phyloP scores from a whole-genome alignment of 2,329 filamentous ascomycete species.

The Colletotrichum higginsianum region DNA sequence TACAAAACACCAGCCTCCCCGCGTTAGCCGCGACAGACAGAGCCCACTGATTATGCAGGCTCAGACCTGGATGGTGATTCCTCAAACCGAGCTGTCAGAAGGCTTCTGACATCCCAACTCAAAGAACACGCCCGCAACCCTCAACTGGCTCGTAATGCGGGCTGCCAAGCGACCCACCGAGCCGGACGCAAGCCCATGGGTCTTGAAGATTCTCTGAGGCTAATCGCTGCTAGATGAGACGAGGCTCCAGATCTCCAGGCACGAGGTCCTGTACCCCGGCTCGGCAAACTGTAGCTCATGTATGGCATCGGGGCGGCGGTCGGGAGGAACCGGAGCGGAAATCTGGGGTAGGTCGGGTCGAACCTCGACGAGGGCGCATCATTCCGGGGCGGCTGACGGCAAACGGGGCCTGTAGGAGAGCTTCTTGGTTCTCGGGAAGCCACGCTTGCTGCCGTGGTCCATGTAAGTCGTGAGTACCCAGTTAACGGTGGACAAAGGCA shows the following conservation, averaged over 20 bases:
- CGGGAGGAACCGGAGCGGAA: slow-evolving; percentile 42
- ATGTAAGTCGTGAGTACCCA: slow-evolving; percentile 34
- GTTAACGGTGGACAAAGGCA: slow-evolving; percentile 25
- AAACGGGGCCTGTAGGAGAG: slow-evolving; percentile 36
- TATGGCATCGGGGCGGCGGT: slow-evolving; percentile 37
- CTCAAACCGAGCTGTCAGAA: slow-evolving; percentile 11
- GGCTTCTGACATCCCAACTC: slow-evolving; percentile 24
- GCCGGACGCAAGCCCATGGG: slow-evolving; percentile 24
- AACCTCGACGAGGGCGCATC: slow-evolving; percentile 41
- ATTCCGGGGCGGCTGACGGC: slow-evolving; percentile 40
- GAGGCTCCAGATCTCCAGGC: slow-evolving; percentile 41
- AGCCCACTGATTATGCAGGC: slow-evolving; percentile 31
- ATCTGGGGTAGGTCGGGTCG: slow-evolving; percentile 42
- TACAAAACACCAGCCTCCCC: slow-evolving; percentile 10
- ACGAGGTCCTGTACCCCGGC: slow-evolving; percentile 39
- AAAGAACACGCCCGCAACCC: slow-evolving; percentile 25
- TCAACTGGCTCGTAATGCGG: slow-evolving; percentile 14
- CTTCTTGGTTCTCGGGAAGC: slow-evolving; percentile 21
- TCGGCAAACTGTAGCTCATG: slow-evolving; percentile 39
- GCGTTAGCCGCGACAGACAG: slow-evolving; percentile 8
- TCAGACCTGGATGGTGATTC: slow-evolving; percentile 15
- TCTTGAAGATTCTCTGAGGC: slow-evolving; percentile 34
- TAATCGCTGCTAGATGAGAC: slow-evolving; percentile 36
- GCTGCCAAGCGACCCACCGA: slow-evolving; percentile 32
- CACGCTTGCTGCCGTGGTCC: slow-evolving; percentile 36